Evolutionary conservation across 768 basidiomycete species (phyloP).

Genomic region (Tricholoma sp.): DNA sequence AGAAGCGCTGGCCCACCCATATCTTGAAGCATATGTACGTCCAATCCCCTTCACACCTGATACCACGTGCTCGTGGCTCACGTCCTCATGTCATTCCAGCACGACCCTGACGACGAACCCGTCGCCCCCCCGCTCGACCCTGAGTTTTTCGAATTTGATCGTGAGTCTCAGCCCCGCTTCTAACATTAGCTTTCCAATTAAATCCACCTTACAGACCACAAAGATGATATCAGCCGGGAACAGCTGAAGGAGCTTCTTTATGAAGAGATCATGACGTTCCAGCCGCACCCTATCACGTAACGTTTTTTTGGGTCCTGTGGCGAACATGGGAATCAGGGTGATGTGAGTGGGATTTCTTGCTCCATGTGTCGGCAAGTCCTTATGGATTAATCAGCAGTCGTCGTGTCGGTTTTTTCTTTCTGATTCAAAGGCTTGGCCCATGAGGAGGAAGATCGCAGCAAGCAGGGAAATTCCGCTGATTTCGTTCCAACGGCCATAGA

Average conservation of each 20-base stretch:
- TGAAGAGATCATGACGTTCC: slow-evolving; percentile 92
- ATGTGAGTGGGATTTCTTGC: neutral
- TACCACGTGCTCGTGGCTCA: neutral
- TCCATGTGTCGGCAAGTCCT: no score
- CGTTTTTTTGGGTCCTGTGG: neutral
- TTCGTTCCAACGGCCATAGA: neutral
- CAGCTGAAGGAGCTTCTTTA: slow-evolving; percentile 93
- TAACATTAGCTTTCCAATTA: neutral
- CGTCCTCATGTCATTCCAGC: slow-evolving; percentile 34
- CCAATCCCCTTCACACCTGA: neutral
- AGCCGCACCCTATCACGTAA: slow-evolving; percentile 56
- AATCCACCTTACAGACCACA: slow-evolving; percentile 56
- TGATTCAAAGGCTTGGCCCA: no score
- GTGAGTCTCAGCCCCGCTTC: slow-evolving; percentile 38
- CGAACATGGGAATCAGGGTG: neutral
- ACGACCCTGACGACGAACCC: slow-evolving; percentile 96
- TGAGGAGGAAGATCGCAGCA: neutral
- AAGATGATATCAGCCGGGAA: slow-evolving; percentile 93
- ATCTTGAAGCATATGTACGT: slow-evolving; percentile 87
- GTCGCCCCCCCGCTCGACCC: slow-evolving; percentile 92
- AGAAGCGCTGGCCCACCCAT: slow-evolving; percentile 91
- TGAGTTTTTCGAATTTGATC: slow-evolving; percentile 96
- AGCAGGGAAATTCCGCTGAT: no score
- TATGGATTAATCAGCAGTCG: no score
- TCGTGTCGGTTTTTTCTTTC: no score